These are phyloP conservation scores for Vanrija humicola DNA, from an alignment of 1,284 basidiomycete genomes.

Conservation along the genomic window DNA sequence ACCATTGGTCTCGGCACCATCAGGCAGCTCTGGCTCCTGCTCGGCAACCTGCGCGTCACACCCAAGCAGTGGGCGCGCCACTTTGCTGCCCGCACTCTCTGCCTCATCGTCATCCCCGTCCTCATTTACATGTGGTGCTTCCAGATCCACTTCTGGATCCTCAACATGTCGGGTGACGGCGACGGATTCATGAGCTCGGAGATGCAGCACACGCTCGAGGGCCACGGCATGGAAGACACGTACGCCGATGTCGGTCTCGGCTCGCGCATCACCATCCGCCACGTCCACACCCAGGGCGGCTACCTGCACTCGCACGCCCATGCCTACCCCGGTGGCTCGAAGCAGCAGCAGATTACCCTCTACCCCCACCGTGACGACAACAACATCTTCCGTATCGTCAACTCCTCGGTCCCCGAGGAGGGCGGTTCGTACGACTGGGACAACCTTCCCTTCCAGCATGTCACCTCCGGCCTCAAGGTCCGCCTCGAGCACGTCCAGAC, in stretches of 20 bases:
- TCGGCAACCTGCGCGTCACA: conserved; percentile 80
- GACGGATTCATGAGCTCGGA: conserved; percentile 99
- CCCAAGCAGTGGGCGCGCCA: conserved; percentile 73
- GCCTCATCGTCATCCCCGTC: conserved; percentile 78
- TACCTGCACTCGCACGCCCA: conserved; percentile 94
- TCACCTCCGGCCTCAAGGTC: conserved; percentile 68
- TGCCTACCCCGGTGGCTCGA: conserved; percentile 79
- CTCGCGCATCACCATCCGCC: conserved; percentile 76
- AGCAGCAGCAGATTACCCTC: conserved; percentile 89
- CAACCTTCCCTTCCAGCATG: conserved; percentile 58
- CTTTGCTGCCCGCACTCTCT: conserved; percentile 81
- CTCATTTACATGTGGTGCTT: conserved; percentile 95
- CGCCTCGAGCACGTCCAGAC: conserved; percentile 78
- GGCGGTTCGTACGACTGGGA: conserved; percentile 59
- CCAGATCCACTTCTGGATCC: conserved; percentile 84
- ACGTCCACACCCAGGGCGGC: conserved; percentile 94
- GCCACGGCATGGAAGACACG: conserved; percentile 86
- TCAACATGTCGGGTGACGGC: conserved; percentile 87
- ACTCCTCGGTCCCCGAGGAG: conserved; percentile 55
- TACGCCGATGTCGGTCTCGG: conserved; percentile 88
- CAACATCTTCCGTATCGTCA: conserved; percentile 82
- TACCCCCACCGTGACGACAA: conserved; percentile 94
- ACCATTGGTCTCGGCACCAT: conserved; percentile 84
- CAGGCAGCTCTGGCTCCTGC: conserved; percentile 80
- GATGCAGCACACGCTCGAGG: conserved; percentile 94